A percentile compares a stretch with the other conserved stretches of the same genome.
Evolutionary conservation across 2,329 filamentous ascomycete genomes (phyloP).

Genomic region (Aspergillus floridensis): DNA sequence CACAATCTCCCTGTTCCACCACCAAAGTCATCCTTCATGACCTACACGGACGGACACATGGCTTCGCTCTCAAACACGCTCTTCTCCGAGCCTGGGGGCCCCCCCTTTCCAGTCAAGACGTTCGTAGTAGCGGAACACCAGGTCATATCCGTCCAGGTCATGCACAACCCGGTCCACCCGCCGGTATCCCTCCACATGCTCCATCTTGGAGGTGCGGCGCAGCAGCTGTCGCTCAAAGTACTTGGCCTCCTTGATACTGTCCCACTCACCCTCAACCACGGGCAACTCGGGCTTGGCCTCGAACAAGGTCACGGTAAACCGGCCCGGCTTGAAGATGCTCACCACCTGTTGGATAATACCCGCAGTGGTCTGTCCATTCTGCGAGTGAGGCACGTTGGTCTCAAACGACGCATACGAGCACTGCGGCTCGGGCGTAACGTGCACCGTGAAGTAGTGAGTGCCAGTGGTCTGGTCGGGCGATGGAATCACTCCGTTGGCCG

Average conservation of each 20-base stretch:
- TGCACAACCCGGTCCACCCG: slow-evolving; percentile 94
- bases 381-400: slow-evolving; percentile 89
- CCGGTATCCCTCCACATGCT: slow-evolving; percentile 79
- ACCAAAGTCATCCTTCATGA: background rate
- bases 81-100: slow-evolving; percentile 61
- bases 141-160: slow-evolving; percentile 93
- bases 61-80: slow-evolving; percentile 17
- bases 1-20: slow-evolving; percentile 4
- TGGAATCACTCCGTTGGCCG: slow-evolving; percentile 92
- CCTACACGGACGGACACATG: background rate
- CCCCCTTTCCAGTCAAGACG: slow-evolving; percentile 74
- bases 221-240: slow-evolving; percentile 44
- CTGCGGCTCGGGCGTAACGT: slow-evolving; percentile 94
- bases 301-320: slow-evolving; percentile 95
- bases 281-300: slow-evolving; percentile 68
- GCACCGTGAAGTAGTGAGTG: slow-evolving; percentile 95
- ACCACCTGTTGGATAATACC: slow-evolving; percentile 94
- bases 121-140: slow-evolving; percentile 96
- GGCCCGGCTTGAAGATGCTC: slow-evolving; percentile 92
- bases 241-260: slow-evolving; percentile 36
- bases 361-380: slow-evolving; percentile 81
- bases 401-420: slow-evolving; percentile 98
- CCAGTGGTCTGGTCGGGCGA: slow-evolving; percentile 60
- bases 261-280: slow-evolving; percentile 21
- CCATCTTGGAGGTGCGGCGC: slow-evolving; percentile 58